phyloP scores from a whole-genome alignment of 1,139 yeast genomes.

The Blastobotrys petasosporus region DNA sequence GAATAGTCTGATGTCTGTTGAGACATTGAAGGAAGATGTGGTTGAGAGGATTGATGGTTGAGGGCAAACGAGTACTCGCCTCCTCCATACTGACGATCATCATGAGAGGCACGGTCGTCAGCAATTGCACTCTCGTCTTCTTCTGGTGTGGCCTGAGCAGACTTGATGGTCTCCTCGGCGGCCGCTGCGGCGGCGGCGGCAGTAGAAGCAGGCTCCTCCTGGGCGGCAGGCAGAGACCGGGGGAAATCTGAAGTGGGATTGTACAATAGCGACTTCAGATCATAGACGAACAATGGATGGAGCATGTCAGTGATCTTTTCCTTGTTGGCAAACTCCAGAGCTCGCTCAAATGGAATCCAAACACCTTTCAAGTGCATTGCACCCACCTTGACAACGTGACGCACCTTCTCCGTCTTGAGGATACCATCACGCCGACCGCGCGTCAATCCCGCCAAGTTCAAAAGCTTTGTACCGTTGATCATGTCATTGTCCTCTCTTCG shows the following conservation, averaged over 20 bases:
- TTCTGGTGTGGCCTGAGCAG: too few species aligned
- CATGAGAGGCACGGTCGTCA: too few species aligned
- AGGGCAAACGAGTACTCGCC: too few species aligned
- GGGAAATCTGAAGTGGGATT: slow-evolving; percentile 15
- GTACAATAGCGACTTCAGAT: slow-evolving; percentile 46
- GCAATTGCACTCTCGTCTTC: too few species aligned
- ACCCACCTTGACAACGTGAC: slow-evolving; percentile 90
- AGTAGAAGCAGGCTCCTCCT: neutral
- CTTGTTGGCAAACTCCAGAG: slow-evolving; percentile 76
- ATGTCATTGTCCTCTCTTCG: slow-evolving; percentile 85
- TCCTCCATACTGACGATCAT: too few species aligned
- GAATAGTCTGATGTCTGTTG: too few species aligned
- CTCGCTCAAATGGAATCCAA: slow-evolving; percentile 94
- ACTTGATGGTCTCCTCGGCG: too few species aligned
- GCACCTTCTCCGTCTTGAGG: slow-evolving; percentile 71
- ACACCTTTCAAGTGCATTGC: slow-evolving; percentile 95
- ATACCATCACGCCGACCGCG: slow-evolving; percentile 95
- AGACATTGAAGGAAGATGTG: too few species aligned
- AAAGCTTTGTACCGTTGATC: slow-evolving; percentile 88
- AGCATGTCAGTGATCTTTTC: slow-evolving; percentile 76
- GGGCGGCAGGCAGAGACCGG: slow-evolving; percentile 5
- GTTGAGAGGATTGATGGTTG: too few species aligned
- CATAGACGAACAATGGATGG: slow-evolving; percentile 81
- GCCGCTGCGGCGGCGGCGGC: neutral
- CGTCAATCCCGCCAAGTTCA: slow-evolving; percentile 88